Evolutionary conservation across 495 filamentous ascomycete genomes (phyloP).

Genomic region (Xylaria venustula): DNA sequence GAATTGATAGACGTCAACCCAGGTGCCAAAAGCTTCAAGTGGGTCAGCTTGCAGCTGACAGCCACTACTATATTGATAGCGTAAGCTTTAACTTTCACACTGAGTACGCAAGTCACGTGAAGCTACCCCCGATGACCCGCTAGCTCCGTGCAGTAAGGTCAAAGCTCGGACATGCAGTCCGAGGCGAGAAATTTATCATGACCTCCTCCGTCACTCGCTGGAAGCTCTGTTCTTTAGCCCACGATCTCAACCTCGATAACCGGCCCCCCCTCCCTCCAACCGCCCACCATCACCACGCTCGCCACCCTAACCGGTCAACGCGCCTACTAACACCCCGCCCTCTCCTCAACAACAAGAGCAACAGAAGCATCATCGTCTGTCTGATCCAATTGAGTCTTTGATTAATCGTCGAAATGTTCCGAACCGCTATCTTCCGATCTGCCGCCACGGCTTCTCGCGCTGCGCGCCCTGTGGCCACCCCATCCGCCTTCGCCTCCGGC

Average conservation of each 20-base stretch:
- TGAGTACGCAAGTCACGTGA: conserved; percentile 10
- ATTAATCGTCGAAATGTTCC: conserved; percentile 69
- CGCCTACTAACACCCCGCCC: too few relatives aligned
- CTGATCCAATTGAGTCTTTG: conserved; percentile 20
- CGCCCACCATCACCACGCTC: conserved; percentile 9
- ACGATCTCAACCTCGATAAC: not conserved
- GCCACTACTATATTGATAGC: not conserved
- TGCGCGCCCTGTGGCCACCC: conserved; percentile 57
- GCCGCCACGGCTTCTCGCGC: conserved; percentile 53
- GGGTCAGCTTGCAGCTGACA: not conserved
- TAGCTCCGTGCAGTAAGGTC: conserved; percentile 3
- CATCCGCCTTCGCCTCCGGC: conserved; percentile 49
- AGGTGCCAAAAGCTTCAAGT: not conserved
- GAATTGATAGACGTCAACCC: too few relatives aligned
- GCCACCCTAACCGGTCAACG: not conserved
- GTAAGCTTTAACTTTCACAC: too few relatives aligned
- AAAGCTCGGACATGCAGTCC: conserved; percentile 1
- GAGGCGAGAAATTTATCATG: conserved; percentile 48
- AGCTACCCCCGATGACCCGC: conserved; percentile 11
- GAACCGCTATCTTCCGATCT: conserved; percentile 72
- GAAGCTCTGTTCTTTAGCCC: conserved; percentile 18
- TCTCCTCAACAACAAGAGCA: too few relatives aligned
- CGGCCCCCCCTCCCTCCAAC: conserved; percentile 1
- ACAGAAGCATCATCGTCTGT: too few relatives aligned
- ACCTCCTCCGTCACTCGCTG: conserved; percentile 17